Base-by-base conservation (phyloP, 2,329 filamentous ascomycete genomes). In the Acarospora socialis region DNA sequence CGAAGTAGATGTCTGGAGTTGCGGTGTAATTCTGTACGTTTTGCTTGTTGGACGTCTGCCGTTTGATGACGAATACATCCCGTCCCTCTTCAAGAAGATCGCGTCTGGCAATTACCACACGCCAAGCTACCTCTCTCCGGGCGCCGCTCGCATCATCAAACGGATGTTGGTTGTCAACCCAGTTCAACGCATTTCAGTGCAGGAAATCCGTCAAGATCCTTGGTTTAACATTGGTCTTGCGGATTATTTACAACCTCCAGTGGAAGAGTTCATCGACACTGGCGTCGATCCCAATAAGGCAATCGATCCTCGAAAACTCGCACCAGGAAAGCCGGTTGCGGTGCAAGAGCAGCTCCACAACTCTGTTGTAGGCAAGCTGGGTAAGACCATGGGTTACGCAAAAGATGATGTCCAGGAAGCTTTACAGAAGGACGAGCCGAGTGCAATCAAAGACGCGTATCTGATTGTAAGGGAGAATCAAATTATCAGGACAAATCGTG, bases 61-160 rank as follows among this genome's bases (percentile, higher is more conserved):
- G 6, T 98, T 98, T 51, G 90, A 98, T 59, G 90, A 98, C 53
- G 90, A 98, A 48, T 92, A 95, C 52, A 98, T 98, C 43, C 90
- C 90, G 2, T 86, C 84, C 26, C 66, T 98, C 4, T 98, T 98
- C 61, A 87, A 90, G 57, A 98, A 98, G 63, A 98, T 98, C 39
- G 82, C 86, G 13, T 80, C 86, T 36, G 90, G 90, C 25, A 84
- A 83, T 40, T 98, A 94, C 58, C 81, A 81, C 46, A 81, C 93
- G 42, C 90, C 90, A 1, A 77, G 75, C 32, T 95, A 92, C 64
- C 82, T 95, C 54, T 86, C 84, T 2, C 66, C 76, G 1, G 87
- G 86, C 31, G 86, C 90, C 3, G 73, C 77, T 14, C 68, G 67
- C 32, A 62, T 95, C 38, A 94, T 95, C 50, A 81, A 81, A 58